Evolutionary conservation across 2,329 filamentous ascomycete genomes (phyloP).

Genomic region (Pseudopyricularia cyperi): DNA sequence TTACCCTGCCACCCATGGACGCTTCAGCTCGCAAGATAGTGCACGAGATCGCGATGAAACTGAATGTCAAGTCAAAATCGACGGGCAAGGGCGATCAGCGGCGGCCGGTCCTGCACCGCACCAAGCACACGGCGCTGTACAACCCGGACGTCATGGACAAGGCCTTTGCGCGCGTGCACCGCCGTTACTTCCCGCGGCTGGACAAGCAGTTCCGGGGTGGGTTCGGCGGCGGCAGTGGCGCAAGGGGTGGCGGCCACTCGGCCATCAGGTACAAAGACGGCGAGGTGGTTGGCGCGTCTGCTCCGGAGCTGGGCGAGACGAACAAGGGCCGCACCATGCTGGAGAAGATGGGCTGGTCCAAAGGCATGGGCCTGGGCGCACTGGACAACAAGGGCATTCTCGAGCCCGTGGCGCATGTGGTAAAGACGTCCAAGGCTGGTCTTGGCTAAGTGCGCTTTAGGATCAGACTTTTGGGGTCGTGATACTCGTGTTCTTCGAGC

Average conservation of each 20-base stretch:
- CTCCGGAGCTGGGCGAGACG: conserved; percentile 68
- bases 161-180: conserved; percentile 30
- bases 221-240: conserved; percentile 13
- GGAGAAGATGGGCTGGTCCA: conserved; percentile 95
- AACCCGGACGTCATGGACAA: conserved; percentile 40
- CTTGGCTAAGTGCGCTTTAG: conserved; percentile 43
- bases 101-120: conserved; percentile 68
- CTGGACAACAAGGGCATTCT: conserved; percentile 78
- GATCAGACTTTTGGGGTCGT: too few relatives aligned
- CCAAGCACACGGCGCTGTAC: conserved; percentile 49
- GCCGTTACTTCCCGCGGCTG: conserved; percentile 42
- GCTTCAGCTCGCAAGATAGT: conserved; percentile 63
- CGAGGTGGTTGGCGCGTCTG: conserved; percentile 73
- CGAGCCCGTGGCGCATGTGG: conserved; percentile 71
- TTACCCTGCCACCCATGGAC: conserved; percentile 74
- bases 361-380: conserved; percentile 71
- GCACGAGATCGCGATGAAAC: conserved; percentile 62
- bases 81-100: conserved; percentile 59
- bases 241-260: conserved; percentile 17
- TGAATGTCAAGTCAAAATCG: conserved; percentile 77
- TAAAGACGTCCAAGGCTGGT: conserved; percentile 77
- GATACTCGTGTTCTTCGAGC: too few relatives aligned
- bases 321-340: conserved; percentile 81
- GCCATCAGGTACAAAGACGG: conserved; percentile 62
- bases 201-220: conserved; percentile 19